phyloP scores from a whole-genome alignment of 257 asterid genomes.

The Catharanthus roseus region DNA sequence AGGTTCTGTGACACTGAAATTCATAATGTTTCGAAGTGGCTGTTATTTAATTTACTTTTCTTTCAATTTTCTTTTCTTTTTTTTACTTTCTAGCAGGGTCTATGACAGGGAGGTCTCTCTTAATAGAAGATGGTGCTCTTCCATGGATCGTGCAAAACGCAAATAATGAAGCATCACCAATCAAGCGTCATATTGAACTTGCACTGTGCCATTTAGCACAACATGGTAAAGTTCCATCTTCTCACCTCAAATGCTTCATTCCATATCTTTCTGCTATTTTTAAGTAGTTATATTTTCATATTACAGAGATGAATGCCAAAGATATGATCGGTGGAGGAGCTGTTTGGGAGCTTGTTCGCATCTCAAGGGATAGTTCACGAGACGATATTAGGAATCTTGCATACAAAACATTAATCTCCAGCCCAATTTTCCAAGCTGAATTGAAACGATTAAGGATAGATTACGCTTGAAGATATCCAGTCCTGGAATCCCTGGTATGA shows the following conservation, averaged over 20 bases:
- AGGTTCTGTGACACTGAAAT: not conserved
- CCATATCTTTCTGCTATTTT: constrained; percentile 2
- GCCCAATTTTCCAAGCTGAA: constrained; percentile 55
- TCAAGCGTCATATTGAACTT: constrained; percentile 72
- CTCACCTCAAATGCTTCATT: constrained; percentile 1
- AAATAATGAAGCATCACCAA: constrained; percentile 61
- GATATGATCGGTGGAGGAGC: constrained; percentile 70
- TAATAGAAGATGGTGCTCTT: constrained; percentile 71
- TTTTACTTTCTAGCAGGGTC: constrained; percentile 43
- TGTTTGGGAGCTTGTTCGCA: constrained; percentile 71
- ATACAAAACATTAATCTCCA: constrained; percentile 43
- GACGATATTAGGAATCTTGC: constrained; percentile 73
- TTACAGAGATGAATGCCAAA: constrained; percentile 65
- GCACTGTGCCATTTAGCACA: constrained; percentile 86
- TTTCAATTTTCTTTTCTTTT: not conserved
- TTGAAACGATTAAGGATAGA: constrained; percentile 52
- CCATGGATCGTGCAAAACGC: constrained; percentile 87
- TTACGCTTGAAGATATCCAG: constrained; percentile 30
- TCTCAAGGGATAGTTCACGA: constrained; percentile 62
- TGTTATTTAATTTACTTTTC: not conserved
- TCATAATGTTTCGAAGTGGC: not conserved
- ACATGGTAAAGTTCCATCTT: constrained; percentile 42
- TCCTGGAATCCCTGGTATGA: not conserved
- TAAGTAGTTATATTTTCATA: constrained; percentile 16
- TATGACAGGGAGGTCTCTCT: constrained; percentile 57